Evolutionary conservation across 352 stramenopile genomes (phyloP), one percentile per base, ranked within the genome.

Genomic region (Globisporangium rhizosaccharum): DNA sequence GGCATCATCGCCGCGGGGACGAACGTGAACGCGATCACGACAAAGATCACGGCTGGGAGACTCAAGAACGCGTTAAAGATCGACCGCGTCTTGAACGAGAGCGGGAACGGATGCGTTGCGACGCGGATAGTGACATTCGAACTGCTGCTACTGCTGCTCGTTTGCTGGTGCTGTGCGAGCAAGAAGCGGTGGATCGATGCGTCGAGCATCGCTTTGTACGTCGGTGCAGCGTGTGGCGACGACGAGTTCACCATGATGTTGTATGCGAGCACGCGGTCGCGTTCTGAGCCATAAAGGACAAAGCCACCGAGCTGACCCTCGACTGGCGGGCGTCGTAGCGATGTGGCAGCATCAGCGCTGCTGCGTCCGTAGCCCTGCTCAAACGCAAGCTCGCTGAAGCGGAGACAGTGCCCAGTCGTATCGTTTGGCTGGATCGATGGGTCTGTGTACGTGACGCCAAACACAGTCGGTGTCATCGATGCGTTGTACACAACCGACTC

Each of bases 21-120:
- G 63, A 98, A 98, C 30, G 92, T 92, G 60, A 98, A 95, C 3
- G 89, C 91, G 18, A 97, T 85, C 20, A 98, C 70, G 52, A 98
- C 79, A 47, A 98, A 87, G 26, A 94, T 83, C 9, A 81, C 70
- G 7, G 89, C 87, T 8, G 93, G 72, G 1, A 98, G 66, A 23
- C 69, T 83, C 23, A 87, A 53, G 47, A 80, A 84, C 14, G 79
- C 82, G 46, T 73, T 73, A 51, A 88, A 86, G 26, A 88, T 72
- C 17, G 79, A 77, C 14, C 59, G 66, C 5, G 77, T 75, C 57
- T 72, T 83, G 61, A 76, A 79, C 3, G 77, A 81, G 17, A 88
- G 61, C 10, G 83, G 79, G 26, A 92, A 72, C 50, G 82, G 70
- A 48, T 90, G 70, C 11, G 76, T 85, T 17, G 67, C 65, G 23